Evolutionary conservation across 192 early-diverging fungal species (phyloP).

Genomic region (Geranomyces michiganensis): DNA sequence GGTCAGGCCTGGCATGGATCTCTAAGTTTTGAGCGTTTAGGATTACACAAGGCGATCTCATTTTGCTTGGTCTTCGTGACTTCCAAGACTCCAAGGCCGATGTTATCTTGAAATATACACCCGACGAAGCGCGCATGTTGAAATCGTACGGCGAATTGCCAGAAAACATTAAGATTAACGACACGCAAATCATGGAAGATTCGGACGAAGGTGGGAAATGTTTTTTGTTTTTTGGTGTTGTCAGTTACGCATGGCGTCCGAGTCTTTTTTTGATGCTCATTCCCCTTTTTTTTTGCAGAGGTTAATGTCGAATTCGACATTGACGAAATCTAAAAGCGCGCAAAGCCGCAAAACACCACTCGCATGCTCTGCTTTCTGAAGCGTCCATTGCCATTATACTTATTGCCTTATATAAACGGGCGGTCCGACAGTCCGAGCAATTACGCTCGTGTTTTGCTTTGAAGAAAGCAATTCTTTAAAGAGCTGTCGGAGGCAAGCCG

Average conservation of each 20-base stretch:
- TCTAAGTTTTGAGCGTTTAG: slow-evolving; percentile 41
- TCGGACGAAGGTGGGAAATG: slow-evolving; percentile 46
- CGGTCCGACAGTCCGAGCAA: no score
- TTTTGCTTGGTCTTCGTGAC: slow-evolving; percentile 87
- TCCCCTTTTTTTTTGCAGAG: slow-evolving; percentile 35
- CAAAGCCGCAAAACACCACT: no score
- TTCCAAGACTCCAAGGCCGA: slow-evolving; percentile 94
- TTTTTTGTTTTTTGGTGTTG: slow-evolving; percentile 1
- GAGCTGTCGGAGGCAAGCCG: no score
- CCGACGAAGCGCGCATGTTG: slow-evolving; percentile 91
- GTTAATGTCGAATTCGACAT: slow-evolving; percentile 92
- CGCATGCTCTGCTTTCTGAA: no score
- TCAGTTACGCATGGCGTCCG: not conserved
- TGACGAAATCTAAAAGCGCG: slow-evolving; percentile 72
- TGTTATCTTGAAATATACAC: slow-evolving; percentile 93
- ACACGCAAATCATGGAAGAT: slow-evolving; percentile 62
- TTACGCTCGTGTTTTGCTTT: no score
- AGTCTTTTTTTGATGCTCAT: not conserved
- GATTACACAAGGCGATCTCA: slow-evolving; percentile 90
- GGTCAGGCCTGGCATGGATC: not conserved
- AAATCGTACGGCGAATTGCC: slow-evolving; percentile 95
- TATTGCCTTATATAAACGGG: no score
- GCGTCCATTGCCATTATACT: no score
- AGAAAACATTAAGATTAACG: slow-evolving; percentile 85
- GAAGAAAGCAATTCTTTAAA: no score